phyloP scores from a whole-genome alignment of 441 rosid species.

The Gossypium trilobum region DNA sequence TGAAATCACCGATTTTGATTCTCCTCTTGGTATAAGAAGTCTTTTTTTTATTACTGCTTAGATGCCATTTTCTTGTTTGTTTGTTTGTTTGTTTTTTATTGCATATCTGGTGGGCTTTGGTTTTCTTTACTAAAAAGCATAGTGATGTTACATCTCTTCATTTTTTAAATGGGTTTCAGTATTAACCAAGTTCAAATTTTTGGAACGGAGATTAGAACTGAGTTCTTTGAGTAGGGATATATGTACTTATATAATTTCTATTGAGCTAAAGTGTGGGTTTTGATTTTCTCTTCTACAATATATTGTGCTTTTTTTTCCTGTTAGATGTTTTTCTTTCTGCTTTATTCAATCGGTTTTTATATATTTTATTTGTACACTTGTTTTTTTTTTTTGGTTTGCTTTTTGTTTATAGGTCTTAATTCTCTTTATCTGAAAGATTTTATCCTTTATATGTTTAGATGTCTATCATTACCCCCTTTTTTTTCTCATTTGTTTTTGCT shows the following conservation, averaged over 20 bases:
- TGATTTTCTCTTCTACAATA: background rate
- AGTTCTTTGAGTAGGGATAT: background rate
- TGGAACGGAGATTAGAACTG: background rate
- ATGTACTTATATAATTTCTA: background rate
- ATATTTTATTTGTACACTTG: background rate
- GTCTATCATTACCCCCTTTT: background rate
- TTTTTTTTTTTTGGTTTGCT: background rate
- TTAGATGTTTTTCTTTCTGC: background rate
- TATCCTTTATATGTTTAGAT: background rate
- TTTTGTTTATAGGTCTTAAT: background rate
- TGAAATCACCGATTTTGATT: slow-evolving; percentile 40
- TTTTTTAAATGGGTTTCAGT: background rate
- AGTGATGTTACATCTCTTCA: background rate
- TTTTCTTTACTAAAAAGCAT: background rate
- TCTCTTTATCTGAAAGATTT: background rate
- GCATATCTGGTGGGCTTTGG: background rate
- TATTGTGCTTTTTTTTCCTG: background rate
- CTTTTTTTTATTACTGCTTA: background rate
- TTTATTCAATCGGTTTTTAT: background rate
- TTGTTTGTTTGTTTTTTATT: background rate
- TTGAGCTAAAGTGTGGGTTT: background rate
- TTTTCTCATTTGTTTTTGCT: background rate
- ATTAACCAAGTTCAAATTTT: background rate
- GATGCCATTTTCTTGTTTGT: background rate
- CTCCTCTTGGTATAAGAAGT: slow-evolving; percentile 29